phyloP scores from a whole-genome alignment of 2,329 filamentous ascomycete genomes.

The Colletotrichum siamense region DNA sequence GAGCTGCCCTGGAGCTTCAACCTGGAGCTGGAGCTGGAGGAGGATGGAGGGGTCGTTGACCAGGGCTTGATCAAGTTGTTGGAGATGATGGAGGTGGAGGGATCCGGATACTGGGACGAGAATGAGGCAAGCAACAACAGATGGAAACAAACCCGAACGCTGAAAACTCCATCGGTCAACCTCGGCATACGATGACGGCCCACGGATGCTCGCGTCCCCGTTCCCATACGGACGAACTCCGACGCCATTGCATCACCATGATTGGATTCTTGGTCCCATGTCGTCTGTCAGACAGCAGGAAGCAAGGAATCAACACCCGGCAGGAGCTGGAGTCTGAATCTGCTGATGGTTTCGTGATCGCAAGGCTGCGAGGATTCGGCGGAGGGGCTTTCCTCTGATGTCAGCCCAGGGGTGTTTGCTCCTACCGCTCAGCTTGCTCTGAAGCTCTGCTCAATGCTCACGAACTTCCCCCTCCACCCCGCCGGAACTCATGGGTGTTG shows the following conservation, averaged over 20 bases:
- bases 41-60: neutral
- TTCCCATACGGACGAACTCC: neutral
- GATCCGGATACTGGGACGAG: neutral
- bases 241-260: neutral
- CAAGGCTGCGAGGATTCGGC: constrained; percentile 1
- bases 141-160: neutral
- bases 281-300: neutral
- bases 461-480: neutral
- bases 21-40: neutral
- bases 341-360: constrained; percentile 5
- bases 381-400: neutral
- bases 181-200: neutral
- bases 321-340: neutral
- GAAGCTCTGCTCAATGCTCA: neutral
- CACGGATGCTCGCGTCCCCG: neutral
- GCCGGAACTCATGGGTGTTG: constrained; percentile 5
- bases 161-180: neutral
- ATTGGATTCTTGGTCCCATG: neutral
- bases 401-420: neutral
- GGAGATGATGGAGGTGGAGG: neutral
- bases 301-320: neutral
- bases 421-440: neutral
- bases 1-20: neutral
- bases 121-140: constrained; percentile 1
- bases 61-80: neutral